Evolutionary conservation across 371 early-diverging fungal species (phyloP).

Genomic region (Apophysomyces elegans): DNA sequence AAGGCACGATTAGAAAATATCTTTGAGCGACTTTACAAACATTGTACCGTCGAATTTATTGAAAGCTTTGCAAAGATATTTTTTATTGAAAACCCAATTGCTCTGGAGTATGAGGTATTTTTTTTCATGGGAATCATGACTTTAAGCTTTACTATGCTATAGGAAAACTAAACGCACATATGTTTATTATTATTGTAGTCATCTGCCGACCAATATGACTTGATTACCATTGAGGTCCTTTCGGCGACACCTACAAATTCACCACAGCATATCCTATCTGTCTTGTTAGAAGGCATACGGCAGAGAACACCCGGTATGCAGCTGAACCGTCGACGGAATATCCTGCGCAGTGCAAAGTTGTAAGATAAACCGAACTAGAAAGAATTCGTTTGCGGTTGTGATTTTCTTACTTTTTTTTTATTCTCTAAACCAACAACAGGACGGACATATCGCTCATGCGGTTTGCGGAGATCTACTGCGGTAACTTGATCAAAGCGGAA

Average conservation of each 20-base stretch:
- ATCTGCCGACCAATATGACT: slow-evolving; percentile 29
- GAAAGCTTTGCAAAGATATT: slow-evolving; percentile 70
- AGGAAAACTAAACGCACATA: too few relatives aligned
- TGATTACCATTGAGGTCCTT: slow-evolving; percentile 54
- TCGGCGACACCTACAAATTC: slow-evolving; percentile 56
- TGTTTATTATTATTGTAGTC: slow-evolving; percentile 4
- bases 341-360: slow-evolving; percentile 62
- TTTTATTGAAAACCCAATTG: slow-evolving; percentile 61
- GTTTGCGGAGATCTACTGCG: slow-evolving; percentile 65
- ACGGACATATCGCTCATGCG: slow-evolving; percentile 66
- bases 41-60: slow-evolving; percentile 60
- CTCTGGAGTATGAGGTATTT: slow-evolving; percentile 42
- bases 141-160: too few relatives aligned
- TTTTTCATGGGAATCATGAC: neutral
- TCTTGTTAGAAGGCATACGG: slow-evolving; percentile 59
- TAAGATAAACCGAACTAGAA: slow-evolving; percentile 27
- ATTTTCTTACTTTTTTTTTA: slow-evolving; percentile 13
- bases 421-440: slow-evolving; percentile 21
- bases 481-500: slow-evolving; percentile 49
- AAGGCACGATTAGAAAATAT: slow-evolving; percentile 57
- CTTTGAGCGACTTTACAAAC: slow-evolving; percentile 62
- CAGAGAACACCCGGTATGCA: slow-evolving; percentile 58
- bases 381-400: neutral
- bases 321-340: slow-evolving; percentile 35
- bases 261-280: slow-evolving; percentile 57